These are phyloP conservation scores for Populus nigra DNA, from an alignment of 345 rosid species.

Conservation along the genomic window DNA sequence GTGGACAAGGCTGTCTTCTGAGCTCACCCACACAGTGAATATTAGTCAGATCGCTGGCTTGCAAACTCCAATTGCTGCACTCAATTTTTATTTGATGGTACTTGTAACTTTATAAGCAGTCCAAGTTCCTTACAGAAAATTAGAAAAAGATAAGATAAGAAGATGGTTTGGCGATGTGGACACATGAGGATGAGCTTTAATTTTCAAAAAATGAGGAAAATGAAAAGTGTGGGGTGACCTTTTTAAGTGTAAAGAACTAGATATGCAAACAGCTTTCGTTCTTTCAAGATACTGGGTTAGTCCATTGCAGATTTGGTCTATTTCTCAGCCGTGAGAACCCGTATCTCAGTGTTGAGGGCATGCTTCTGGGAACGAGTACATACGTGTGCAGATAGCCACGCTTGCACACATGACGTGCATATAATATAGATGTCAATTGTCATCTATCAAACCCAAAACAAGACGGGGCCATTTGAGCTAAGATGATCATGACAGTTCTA, in stretches of 20 bases:
- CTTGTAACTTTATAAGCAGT: too few species aligned
- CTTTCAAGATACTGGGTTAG: neutral
- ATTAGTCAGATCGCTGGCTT: neutral
- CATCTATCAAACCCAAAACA: too few species aligned
- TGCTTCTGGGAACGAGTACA: neutral
- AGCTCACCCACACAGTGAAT: conserved; percentile 3
- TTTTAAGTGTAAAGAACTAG: neutral
- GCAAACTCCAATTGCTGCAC: conserved; percentile 3
- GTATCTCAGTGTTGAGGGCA: conserved; percentile 10
- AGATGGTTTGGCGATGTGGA: neutral
- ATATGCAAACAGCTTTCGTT: neutral
- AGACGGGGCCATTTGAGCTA: too few species aligned
- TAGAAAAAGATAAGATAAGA: conserved; percentile 8
- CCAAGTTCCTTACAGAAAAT: neutral
- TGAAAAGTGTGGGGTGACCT: neutral
- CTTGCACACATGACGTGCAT: neutral
- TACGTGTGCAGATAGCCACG: neutral
- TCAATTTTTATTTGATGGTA: neutral
- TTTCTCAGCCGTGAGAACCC: conserved; percentile 4
- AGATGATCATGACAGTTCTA: too few species aligned
- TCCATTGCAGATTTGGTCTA: neutral
- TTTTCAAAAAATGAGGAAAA: neutral
- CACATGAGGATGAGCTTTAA: neutral
- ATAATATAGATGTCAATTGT: neutral
- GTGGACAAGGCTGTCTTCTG: neutral